A percentile compares a stretch with the other conserved stretches of the same genome.
Conservation (phyloP, 306 rosid species). For the Quercus glauca region DNA sequence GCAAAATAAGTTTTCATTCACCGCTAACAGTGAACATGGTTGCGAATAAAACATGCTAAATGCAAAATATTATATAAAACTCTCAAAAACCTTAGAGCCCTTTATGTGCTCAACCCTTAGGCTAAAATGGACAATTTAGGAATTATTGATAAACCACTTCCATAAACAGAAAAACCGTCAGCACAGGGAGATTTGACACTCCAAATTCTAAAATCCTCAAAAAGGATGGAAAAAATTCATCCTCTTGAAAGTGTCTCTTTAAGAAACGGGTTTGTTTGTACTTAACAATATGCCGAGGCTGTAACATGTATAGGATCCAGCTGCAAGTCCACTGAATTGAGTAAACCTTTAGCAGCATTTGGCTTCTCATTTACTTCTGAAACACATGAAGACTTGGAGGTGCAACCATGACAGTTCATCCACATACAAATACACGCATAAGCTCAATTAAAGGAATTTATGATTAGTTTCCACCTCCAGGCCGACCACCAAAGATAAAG, state of each 20-base stretch:
- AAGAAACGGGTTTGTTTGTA: background rate
- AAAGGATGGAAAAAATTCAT: background rate
- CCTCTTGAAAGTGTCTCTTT: background rate
- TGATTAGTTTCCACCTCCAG: background rate
- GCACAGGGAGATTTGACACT: background rate
- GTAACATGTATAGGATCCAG: background rate
- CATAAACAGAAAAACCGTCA: background rate
- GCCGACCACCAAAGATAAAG: background rate
- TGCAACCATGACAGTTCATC: background rate
- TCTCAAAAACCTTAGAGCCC: background rate
- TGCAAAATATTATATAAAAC: background rate
- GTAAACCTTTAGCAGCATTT: background rate
- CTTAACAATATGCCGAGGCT: background rate
- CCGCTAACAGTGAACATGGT: background rate
- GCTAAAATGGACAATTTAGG: background rate
- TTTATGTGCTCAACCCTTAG: background rate
- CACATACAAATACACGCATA: background rate
- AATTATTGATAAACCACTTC: background rate
- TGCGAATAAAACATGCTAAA: background rate
- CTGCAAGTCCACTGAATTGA: background rate
- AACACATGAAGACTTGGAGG: background rate
- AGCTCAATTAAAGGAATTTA: background rate
- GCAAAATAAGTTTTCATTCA: background rate
- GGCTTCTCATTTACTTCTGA: background rate
- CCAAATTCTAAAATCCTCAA: background rate